A percentile compares a stretch with the other conserved stretches of the same genome.
phyloP scores from a whole-genome alignment of 192 early-diverging fungal genomes.

The Podila clonocystis region DNA sequence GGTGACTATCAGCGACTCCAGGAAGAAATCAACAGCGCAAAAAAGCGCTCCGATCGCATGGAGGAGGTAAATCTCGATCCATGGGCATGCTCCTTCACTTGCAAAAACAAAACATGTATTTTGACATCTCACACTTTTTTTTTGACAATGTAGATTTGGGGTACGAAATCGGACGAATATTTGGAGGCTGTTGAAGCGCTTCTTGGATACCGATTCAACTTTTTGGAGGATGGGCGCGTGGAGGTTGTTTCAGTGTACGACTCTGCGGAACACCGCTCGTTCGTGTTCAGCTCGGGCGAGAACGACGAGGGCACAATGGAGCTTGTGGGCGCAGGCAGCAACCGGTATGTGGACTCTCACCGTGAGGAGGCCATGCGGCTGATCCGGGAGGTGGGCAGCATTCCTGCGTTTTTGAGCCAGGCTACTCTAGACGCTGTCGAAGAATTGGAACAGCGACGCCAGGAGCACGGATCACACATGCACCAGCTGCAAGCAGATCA shows the following conservation, averaged over 20 bases:
- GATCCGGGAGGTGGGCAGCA: slow-evolving; percentile 74
- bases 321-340: slow-evolving; percentile 73
- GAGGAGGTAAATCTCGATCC: slow-evolving; percentile 61
- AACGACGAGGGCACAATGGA: slow-evolving; percentile 75
- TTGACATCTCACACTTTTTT: background rate
- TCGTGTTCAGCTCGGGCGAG: slow-evolving; percentile 76
- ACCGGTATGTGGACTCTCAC: slow-evolving; percentile 66
- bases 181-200: slow-evolving; percentile 76
- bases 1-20: slow-evolving; percentile 64
- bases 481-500: too few relatives aligned
- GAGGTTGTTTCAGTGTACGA: slow-evolving; percentile 79
- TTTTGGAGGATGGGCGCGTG: slow-evolving; percentile 76
- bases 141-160: slow-evolving; percentile 62
- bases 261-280: slow-evolving; percentile 67
- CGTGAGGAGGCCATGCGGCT: slow-evolving; percentile 69
- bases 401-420: slow-evolving; percentile 85
- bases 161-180: slow-evolving; percentile 75
- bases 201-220: slow-evolving; percentile 77
- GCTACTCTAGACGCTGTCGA: slow-evolving; percentile 77
- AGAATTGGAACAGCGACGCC: slow-evolving; percentile 12
- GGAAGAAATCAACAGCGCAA: slow-evolving; percentile 66
- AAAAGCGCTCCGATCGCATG: slow-evolving; percentile 72
- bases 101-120: background rate
- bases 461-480: too few relatives aligned
- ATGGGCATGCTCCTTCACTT: too few relatives aligned